These are phyloP conservation scores for Conringia planisiliqua DNA, from an alignment of 345 rosid species.

Conservation along the genomic window DNA sequence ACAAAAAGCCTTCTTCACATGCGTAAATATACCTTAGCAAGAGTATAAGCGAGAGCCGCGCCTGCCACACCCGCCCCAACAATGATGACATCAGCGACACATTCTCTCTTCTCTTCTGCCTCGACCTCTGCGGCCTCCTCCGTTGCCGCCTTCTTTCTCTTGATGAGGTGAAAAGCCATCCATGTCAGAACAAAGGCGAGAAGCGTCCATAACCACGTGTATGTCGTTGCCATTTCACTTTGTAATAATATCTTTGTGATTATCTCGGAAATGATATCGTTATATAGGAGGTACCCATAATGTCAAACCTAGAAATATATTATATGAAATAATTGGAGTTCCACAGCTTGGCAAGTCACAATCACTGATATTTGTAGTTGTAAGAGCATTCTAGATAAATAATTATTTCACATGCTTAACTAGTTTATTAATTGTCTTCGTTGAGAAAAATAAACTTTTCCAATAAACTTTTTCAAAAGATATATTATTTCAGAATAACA, in stretches of 20 bases:
- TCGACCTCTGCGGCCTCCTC: not conserved
- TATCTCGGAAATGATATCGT: not conserved
- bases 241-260: not conserved
- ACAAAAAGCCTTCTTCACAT: not conserved
- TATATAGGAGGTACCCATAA: not conserved
- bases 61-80: constrained; percentile 75
- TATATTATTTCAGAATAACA: too few species aligned
- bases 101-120: constrained; percentile 5
- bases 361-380: too few species aligned
- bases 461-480: too few species aligned
- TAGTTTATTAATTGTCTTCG: too few species aligned
- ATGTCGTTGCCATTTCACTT: not conserved
- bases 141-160: not conserved
- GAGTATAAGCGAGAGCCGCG: constrained; percentile 54
- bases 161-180: constrained; percentile 12
- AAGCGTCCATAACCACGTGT: constrained; percentile 27
- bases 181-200: constrained; percentile 16
- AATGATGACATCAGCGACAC: constrained; percentile 45
- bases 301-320: not conserved
- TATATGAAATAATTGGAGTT: not conserved
- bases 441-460: too few species aligned
- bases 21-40: constrained; percentile 44
- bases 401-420: too few species aligned
- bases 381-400: too few species aligned
- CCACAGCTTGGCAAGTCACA: not conserved